phyloP scores from a whole-genome alignment of 805 yeast species.

The Saturnispora halmiae region DNA sequence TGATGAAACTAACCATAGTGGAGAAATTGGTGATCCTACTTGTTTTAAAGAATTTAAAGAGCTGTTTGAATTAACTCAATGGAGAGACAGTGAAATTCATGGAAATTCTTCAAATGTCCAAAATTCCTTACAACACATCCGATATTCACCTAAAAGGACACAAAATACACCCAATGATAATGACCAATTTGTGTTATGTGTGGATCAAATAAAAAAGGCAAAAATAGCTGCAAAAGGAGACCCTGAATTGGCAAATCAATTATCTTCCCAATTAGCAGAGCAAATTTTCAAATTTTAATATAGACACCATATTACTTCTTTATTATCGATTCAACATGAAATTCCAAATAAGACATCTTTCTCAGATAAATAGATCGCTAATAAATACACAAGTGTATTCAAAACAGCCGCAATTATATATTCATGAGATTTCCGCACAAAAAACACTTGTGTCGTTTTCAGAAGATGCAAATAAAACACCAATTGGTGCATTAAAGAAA shows the following conservation, averaged over 20 bases:
- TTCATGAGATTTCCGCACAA: slow-evolving; percentile 18
- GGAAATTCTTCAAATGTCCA: neutral
- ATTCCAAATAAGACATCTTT: slow-evolving; percentile 5
- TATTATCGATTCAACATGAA: neutral
- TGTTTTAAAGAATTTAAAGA: neutral
- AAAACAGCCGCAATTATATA: slow-evolving; percentile 23
- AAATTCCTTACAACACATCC: neutral
- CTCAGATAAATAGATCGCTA: slow-evolving; percentile 16
- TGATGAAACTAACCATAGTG: too few species aligned
- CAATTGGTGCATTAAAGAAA: slow-evolving; percentile 19
- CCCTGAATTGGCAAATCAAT: slow-evolving; percentile 1
- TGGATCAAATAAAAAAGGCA: slow-evolving; percentile 4
- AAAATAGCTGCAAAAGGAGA: neutral
- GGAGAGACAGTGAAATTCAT: slow-evolving; percentile 3
- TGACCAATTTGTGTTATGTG: neutral
- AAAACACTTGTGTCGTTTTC: slow-evolving; percentile 25
- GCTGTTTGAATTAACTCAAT: neutral
- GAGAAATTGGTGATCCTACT: too few species aligned
- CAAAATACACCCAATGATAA: neutral
- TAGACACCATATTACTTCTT: neutral
- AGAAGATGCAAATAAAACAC: slow-evolving; percentile 18
- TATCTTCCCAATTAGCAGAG: slow-evolving; percentile 6
- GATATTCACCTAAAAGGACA: too few species aligned
- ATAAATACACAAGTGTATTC: slow-evolving; percentile 19
- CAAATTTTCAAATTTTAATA: neutral